Evolutionary conservation across 2,329 filamentous ascomycete genomes (phyloP).

Genomic region (Penicillium sp.): DNA sequence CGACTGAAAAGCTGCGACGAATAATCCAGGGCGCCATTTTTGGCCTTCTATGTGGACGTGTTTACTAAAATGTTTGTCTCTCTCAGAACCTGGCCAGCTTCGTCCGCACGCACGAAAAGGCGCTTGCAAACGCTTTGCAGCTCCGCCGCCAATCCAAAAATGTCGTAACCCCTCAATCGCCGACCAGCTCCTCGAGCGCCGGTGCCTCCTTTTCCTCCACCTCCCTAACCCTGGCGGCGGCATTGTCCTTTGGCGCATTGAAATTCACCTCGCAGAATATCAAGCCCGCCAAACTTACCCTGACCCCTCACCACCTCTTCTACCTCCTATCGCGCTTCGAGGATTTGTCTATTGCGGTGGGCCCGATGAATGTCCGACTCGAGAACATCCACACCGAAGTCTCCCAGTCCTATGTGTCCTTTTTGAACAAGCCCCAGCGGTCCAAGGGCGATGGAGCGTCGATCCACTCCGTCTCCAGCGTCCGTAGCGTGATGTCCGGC

Average conservation of each 20-base stretch:
- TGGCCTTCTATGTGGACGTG: neutral
- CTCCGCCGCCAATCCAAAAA: constrained; percentile 75
- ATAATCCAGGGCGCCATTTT: too few relatives aligned
- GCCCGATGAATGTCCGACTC: constrained; percentile 92
- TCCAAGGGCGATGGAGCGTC: constrained; percentile 87
- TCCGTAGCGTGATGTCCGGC: constrained; percentile 95
- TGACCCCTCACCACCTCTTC: constrained; percentile 96
- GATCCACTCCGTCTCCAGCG: constrained; percentile 93
- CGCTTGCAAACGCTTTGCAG: constrained; percentile 92
- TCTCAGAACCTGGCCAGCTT: constrained; percentile 88
- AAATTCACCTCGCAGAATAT: constrained; percentile 83
- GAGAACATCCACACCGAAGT: constrained; percentile 92
- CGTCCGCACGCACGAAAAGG: constrained; percentile 96
- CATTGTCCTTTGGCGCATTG: constrained; percentile 83
- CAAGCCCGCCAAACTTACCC: constrained; percentile 87
- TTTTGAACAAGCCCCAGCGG: constrained; percentile 81
- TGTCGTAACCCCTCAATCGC: constrained; percentile 61
- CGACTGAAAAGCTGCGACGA: neutral
- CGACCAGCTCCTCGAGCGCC: constrained; percentile 61
- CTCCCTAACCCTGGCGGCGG: constrained; percentile 75
- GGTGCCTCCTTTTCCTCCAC: constrained; percentile 69
- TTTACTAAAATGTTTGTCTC: neutral
- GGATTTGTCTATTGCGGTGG: constrained; percentile 86
- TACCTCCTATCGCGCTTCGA: constrained; percentile 95
- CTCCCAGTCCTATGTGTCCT: constrained; percentile 90